Base-by-base conservation (phyloP, 768 basidiomycete species). In the Trametes villosa region DNA sequence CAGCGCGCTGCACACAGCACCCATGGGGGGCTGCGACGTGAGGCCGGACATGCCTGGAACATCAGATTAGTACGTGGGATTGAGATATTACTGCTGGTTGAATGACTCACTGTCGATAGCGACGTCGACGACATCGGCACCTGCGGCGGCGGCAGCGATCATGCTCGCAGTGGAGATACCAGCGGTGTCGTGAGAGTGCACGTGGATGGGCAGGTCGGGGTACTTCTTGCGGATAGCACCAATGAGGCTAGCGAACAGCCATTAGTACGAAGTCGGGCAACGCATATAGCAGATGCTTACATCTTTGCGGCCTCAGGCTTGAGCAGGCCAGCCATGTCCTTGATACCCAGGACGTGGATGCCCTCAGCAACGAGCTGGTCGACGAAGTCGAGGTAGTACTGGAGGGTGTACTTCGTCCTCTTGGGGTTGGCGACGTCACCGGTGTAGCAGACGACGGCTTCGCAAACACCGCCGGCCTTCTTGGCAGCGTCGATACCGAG, bases 401-500 rank as follows among this genome's bases (percentile, higher is more conserved):
- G 80, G 42, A 99, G 81, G 17, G 96, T 98, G 79, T 99, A 99
- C 78, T 99, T 99, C 62, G 83, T 94, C 78, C 96, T 94, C 76
- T 90, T 95, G 54, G 93, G 88, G 78, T 85, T 92, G 38, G 95
- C 96, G 48, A 97, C 91, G 72, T 99, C 97, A 62, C 97, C 97
- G 66, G 92, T 96, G 83, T 99, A 99, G 80, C 97, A 99, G 67
- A 96, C 92, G 59, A 93, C 94, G 42, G 93, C 97, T 75, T 99
- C 97, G 61, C 90, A 89, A 50, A 99, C 97, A 81, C 97, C 97
- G 59, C 97, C 97, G 31, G 97, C 97, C 76, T 97, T 97, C 87
- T 98, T 99, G 60, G 97, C 97, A 40, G 97, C 97, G 72, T 99
- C 97, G 68, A 99, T 98, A 72, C 97, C 97, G 67, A 99, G 87